Base-by-base conservation (phyloP, 495 filamentous ascomycete genomes). In the Pyrenula aspistea region DNA sequence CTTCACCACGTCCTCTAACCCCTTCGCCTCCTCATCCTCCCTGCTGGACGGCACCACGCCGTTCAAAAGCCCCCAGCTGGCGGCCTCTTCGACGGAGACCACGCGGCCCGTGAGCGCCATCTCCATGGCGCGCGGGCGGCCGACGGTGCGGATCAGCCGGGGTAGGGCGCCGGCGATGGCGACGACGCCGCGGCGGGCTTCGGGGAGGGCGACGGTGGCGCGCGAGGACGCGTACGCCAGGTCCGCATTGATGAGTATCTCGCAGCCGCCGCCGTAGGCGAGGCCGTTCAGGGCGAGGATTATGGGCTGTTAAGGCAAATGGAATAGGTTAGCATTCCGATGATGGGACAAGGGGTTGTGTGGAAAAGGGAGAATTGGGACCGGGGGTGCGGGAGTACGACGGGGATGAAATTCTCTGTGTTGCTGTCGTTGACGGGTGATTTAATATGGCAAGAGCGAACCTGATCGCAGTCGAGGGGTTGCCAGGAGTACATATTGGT, bases 261-360 rank as follows among this genome's bases (percentile, higher is more conserved):
- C 88, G 57, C 82, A 79, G 1, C 87, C 88, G 51, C 87, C 88
- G 12, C 88, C 88, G 56, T 86, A 73, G 59, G 80, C 82, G n/a
- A 83, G 65, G n/a, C 88, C 88, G 63, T 88, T 84, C 24, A 91
- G 83, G 2, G 88, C 88, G 10, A 80, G 80, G 55, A 92, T 83
- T 31, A 92, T 73, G 15, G 87, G 88, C 56, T 74, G n/a, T n/a
- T n/a, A n/a, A n/a, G n/a, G n/a, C n/a, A n/a, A n/a, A n/a, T n/a
- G n/a, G n/a, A n/a, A n/a, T n/a, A n/a, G n/a, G n/a, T n/a, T n/a
- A n/a, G n/a, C n/a, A n/a, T n/a, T n/a, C n/a, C n/a, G n/a, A n/a
- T n/a, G n/a, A n/a, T n/a, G n/a, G n/a, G n/a, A n/a, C n/a, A n/a
- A n/a, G n/a, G n/a, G n/a, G n/a, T n/a, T n/a, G n/a, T n/a, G n/a